Evolutionary conservation across 352 stramenopile species (phyloP).

Genomic region (Phytophthora pistaciae): DNA sequence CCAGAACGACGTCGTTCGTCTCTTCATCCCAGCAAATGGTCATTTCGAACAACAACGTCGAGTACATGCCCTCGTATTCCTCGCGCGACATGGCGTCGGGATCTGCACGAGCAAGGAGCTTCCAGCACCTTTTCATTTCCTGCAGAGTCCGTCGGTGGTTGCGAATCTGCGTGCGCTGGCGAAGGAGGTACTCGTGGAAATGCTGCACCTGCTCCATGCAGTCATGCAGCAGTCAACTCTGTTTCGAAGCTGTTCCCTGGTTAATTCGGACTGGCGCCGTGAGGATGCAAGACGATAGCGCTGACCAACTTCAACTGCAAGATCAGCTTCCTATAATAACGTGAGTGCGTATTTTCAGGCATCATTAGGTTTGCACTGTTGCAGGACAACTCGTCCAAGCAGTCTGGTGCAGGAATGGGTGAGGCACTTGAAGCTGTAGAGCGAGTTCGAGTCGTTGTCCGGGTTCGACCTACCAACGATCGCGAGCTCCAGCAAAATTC

Average conservation of each 20-base stretch:
- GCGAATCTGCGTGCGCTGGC: slow-evolving; percentile 58
- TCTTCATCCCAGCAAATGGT: slow-evolving; percentile 73
- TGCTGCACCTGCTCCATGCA: slow-evolving; percentile 50
- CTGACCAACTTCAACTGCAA: neutral
- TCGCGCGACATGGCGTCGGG: slow-evolving; percentile 29
- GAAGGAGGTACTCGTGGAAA: slow-evolving; percentile 50
- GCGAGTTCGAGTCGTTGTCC: slow-evolving; percentile 80
- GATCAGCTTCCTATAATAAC: slow-evolving; percentile 17
- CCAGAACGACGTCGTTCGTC: slow-evolving; percentile 47
- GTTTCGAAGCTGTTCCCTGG: slow-evolving; percentile 6
- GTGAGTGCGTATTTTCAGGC: slow-evolving; percentile 36
- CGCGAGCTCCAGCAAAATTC: slow-evolving; percentile 54
- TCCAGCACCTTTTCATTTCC: slow-evolving; percentile 61
- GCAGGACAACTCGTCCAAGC: slow-evolving; percentile 3
- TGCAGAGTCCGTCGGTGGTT: slow-evolving; percentile 43
- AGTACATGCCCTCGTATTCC: slow-evolving; percentile 63
- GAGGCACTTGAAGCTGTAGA: slow-evolving; percentile 51
- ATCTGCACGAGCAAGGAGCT: slow-evolving; percentile 24
- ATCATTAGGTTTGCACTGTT: neutral
- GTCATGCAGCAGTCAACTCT: slow-evolving; percentile 7
- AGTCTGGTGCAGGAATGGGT: slow-evolving; percentile 35
- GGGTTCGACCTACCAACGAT: slow-evolving; percentile 81
- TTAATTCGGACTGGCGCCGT: slow-evolving; percentile 3
- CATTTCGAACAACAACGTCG: slow-evolving; percentile 65
- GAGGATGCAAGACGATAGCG: slow-evolving; percentile 10